Evolutionary conservation across 129 eudicot species (phyloP).

Genomic region (Cynara cardunculus): DNA sequence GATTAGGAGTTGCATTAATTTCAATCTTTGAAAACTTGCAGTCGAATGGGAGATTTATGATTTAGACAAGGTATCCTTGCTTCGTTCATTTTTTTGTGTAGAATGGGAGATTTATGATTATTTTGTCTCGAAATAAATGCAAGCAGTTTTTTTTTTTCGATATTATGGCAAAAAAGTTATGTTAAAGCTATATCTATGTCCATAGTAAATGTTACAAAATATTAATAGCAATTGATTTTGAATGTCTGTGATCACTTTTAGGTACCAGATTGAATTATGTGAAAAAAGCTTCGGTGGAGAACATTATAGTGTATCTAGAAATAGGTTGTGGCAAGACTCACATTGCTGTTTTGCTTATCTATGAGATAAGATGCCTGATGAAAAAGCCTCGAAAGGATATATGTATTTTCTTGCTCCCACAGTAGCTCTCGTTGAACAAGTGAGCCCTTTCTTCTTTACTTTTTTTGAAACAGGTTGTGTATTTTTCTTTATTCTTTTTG

Average conservation of each 20-base stretch:
- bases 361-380: conserved; percentile 59
- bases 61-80: not conserved
- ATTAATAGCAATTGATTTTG: not conserved
- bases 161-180: no score
- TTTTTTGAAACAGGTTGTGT: no score
- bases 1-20: no score
- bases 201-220: not conserved
- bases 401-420: conserved; percentile 95
- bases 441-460: no score
- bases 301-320: conserved; percentile 69
- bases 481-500: no score
- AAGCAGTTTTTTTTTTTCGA: not conserved
- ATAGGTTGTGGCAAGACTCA: conserved; percentile 97
- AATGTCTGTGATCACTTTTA: conserved; percentile 16
- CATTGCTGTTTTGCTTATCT: conserved; percentile 77
- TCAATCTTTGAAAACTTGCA: no score
- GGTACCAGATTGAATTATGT: conserved; percentile 85
- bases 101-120: not conserved
- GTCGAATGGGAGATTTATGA: no score
- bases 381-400: conserved; percentile 60
- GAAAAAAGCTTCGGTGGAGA: conserved; percentile 72
- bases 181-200: no score
- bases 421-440: no score
- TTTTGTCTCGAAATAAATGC: not conserved
- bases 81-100: not conserved